Conservation (phyloP, 2,329 filamentous ascomycete species). For the Trichoderma sp. region DNA sequence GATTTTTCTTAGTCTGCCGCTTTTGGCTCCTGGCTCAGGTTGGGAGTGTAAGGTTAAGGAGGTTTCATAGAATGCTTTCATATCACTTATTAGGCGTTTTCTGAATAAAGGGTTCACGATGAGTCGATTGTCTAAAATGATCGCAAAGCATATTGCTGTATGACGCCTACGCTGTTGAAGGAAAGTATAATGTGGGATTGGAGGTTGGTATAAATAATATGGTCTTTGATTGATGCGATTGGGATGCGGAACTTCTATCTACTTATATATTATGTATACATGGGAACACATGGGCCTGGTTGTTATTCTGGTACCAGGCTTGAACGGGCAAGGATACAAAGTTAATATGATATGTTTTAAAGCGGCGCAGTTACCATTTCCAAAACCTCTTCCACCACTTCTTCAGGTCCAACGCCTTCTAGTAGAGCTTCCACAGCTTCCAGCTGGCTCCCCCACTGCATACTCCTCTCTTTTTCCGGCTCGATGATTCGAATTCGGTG, state of each 20-base stretch:
- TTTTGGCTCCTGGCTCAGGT: constrained; percentile 79
- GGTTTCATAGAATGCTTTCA: constrained; percentile 56
- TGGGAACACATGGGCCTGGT: constrained; percentile 2
- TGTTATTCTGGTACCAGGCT: neutral
- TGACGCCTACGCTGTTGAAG: constrained; percentile 1
- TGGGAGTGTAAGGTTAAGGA: constrained; percentile 89
- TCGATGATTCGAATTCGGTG: constrained; percentile 76
- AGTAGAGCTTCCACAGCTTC: constrained; percentile 70
- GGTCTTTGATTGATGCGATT: constrained; percentile 27
- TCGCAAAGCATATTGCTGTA: constrained; percentile 9
- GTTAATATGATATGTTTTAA: constrained; percentile 38
- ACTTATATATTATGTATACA: constrained; percentile 13
- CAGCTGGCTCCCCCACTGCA: constrained; percentile 88
- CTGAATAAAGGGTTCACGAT: constrained; percentile 22
- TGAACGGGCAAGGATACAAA: constrained; percentile 34
- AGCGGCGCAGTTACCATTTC: constrained; percentile 59
- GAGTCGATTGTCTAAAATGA: neutral
- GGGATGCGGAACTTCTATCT: constrained; percentile 6
- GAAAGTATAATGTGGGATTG: neutral
- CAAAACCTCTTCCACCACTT: constrained; percentile 68
- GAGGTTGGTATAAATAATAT: constrained; percentile 1
- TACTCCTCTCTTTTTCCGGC: constrained; percentile 76
- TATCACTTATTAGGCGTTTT: constrained; percentile 25
- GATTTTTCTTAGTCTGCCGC: constrained; percentile 66
- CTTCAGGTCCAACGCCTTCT: constrained; percentile 62